Base-by-base conservation (phyloP, 106 monocot genomes). In the Vanilla planifolia region DNA sequence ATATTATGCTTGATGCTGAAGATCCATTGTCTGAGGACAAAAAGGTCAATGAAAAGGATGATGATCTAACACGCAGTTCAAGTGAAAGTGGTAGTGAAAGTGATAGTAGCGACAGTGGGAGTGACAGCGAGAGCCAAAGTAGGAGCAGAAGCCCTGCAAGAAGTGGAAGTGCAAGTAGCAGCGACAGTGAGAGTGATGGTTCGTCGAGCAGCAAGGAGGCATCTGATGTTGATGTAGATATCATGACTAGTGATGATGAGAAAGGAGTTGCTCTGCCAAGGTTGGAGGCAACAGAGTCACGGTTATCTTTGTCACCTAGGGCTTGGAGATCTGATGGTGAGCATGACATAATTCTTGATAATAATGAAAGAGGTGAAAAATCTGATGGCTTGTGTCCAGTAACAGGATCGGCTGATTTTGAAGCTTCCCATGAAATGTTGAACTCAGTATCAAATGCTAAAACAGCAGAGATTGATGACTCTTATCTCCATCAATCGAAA, bases 181-280 rank as follows among this genome's bases (percentile, higher is more conserved):
- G 96, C 61, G 83, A 86, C 50, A 95, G 95, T 43, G 92, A 98
- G 7, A 92, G 85, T 80, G 86, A 83, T 77, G 86, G 59, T 61
- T 88, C 96, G 23, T 98, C 91, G n/a, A 91, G 82, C 71, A 82
- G 84, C 68, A 92, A 81, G 47, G 92, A 98, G 51, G 85, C 69
- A 60, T 85, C 89, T 66, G 90, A 98, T 71, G 77, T 88, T 9
- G 77, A 79, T 67, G 88, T 98, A 15, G 80, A 98, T 51, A 98
- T 98, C 39, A 92, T 81, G 69, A 79, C 77, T 55, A 85, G 83
- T 40, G 88, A 84, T 42, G 91, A 88, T 73, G 88, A 96, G 27
- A 85, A 72, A 68, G 71, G 51, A 57, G 63, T 67, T 20, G 68
- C 57, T 37, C 59, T 43, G 34, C 70, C 59, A 68, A 45, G 24